phyloP scores from a whole-genome alignment of 768 basidiomycete genomes.

The Tricholoma sp. region DNA sequence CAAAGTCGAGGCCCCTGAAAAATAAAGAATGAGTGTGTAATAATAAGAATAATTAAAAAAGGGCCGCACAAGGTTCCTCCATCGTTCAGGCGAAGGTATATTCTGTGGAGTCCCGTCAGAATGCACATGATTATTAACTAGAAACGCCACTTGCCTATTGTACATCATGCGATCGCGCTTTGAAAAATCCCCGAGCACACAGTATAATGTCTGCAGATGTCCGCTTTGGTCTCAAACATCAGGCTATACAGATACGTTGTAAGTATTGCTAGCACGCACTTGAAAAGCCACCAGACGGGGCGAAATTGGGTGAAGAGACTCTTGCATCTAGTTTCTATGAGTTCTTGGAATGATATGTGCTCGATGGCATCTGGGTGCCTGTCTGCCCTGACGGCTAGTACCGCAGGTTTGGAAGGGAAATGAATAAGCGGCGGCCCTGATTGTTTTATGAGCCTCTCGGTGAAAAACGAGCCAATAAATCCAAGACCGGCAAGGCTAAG shows the following conservation, averaged over 20 bases:
- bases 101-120: constrained; percentile 23
- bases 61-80: constrained; percentile 60
- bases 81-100: constrained; percentile 46
- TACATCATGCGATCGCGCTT: constrained; percentile 52
- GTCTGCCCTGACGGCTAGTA: constrained; percentile 27
- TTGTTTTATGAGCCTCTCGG: constrained; percentile 13
- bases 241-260: neutral
- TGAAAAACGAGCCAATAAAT: constrained; percentile 31
- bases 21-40: constrained; percentile 2
- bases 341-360: constrained; percentile 30
- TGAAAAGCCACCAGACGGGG: constrained; percentile 47
- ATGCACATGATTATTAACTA: neutral
- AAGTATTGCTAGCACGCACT: constrained; percentile 27
- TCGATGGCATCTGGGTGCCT: constrained; percentile 27
- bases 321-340: constrained; percentile 38
- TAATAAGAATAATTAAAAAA: constrained; percentile 1
- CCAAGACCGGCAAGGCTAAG: constrained; percentile 24
- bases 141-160: constrained; percentile 35
- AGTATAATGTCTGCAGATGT: constrained; percentile 60
- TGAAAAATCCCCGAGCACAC: constrained; percentile 57
- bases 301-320: constrained; percentile 38
- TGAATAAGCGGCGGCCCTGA: constrained; percentile 24
- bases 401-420: constrained; percentile 34
- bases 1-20: constrained; percentile 61
- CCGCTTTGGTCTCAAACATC: constrained; percentile 32